Evolutionary conservation across 345 rosid genomes (phyloP).

Genomic region (Trapa bicornis): DNA sequence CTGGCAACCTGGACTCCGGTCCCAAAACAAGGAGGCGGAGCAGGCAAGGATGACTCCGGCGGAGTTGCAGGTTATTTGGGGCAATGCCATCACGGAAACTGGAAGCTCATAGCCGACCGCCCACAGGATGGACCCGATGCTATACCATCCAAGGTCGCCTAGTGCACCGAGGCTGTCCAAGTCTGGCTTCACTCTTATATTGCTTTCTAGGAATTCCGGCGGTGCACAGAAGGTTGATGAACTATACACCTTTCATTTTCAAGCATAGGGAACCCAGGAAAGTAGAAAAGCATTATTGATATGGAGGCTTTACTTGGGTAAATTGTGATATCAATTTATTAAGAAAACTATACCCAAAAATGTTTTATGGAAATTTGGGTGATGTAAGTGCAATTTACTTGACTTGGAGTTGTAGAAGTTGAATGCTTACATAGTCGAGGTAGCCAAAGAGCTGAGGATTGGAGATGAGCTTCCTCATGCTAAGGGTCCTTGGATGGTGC

Average conservation of each 20-base stretch:
- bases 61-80: constrained; percentile 29
- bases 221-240: constrained; percentile 25
- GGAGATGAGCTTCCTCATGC: constrained; percentile 34
- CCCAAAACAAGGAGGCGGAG: constrained; percentile 47
- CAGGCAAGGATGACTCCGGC: constrained; percentile 46
- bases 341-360: too few relatives aligned
- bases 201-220: constrained; percentile 15
- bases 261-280: not conserved
- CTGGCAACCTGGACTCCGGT: constrained; percentile 1
- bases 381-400: too few relatives aligned
- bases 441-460: constrained; percentile 36
- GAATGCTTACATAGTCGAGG: constrained; percentile 12
- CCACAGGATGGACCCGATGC: constrained; percentile 56
- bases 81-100: constrained; percentile 33
- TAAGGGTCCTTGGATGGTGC: constrained; percentile 54
- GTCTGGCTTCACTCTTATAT: constrained; percentile 33
- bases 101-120: constrained; percentile 45
- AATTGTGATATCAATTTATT: too few relatives aligned
- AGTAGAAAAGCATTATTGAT: not conserved
- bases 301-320: too few relatives aligned
- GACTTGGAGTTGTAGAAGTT: not conserved
- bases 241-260: constrained; percentile 27
- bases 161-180: constrained; percentile 52
- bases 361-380: too few relatives aligned
- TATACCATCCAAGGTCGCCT: constrained; percentile 61